Percentiles rank a stretch among this genome's conserved stretches.
Evolutionary conservation across 2,329 filamentous ascomycete genomes (phyloP).

Genomic region (Fusarium pseudonygamai): DNA sequence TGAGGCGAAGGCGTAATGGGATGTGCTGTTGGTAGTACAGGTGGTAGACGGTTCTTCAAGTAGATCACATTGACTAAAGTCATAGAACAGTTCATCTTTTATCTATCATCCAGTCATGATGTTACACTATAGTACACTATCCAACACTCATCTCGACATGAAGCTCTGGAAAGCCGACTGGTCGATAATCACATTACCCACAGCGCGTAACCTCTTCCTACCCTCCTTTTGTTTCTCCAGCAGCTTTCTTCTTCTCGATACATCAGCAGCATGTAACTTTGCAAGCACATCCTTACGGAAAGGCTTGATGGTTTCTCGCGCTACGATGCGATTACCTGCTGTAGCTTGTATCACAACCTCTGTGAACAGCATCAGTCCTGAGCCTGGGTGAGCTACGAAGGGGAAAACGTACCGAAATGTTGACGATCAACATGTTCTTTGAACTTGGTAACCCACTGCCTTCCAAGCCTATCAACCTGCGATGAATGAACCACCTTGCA

Average conservation of each 20-base stretch:
- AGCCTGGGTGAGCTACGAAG: neutral
- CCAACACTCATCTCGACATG: constrained; percentile 71
- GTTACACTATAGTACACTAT: constrained; percentile 32
- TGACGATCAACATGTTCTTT: constrained; percentile 96
- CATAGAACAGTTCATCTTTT: neutral
- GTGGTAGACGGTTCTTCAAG: too few species aligned
- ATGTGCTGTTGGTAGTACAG: too few species aligned
- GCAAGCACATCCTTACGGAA: constrained; percentile 95
- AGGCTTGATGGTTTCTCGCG: constrained; percentile 93
- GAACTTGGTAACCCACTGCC: constrained; percentile 93
- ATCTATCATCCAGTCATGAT: constrained; percentile 19
- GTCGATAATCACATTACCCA: constrained; percentile 95
- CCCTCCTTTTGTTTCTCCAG: constrained; percentile 98
- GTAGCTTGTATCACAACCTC: constrained; percentile 95
- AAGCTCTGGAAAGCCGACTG: constrained; percentile 96
- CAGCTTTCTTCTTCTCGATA: constrained; percentile 83
- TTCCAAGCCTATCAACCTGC: constrained; percentile 82
- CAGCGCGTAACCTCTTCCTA: constrained; percentile 82
- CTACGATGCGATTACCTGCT: constrained; percentile 82
- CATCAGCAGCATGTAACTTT: constrained; percentile 92
- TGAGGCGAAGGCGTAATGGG: neutral
- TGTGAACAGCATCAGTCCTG: constrained; percentile 28
- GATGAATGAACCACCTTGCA: constrained; percentile 87
- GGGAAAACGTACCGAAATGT: constrained; percentile 72
- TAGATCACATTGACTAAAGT: neutral